Base-by-base conservation (phyloP, 768 basidiomycete genomes). In the Agrocybe praecox region DNA sequence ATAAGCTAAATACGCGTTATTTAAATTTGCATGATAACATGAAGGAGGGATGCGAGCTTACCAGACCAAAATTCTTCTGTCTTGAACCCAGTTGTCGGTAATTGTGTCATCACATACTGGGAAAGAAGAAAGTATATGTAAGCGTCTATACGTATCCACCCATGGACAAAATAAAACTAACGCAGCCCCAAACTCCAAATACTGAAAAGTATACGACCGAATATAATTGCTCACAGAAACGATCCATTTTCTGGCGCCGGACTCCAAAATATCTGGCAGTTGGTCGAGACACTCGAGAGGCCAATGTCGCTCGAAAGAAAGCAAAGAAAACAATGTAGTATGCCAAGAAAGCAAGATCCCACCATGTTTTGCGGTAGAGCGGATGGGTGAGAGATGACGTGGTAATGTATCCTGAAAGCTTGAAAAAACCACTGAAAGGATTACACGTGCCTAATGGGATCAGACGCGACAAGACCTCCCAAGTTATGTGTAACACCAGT, bases 21-120 rank as follows among this genome's bases (percentile, higher is more conserved):
- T 15, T 40, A 12, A 40, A n/a, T 40, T 40, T n/a, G n/a, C 12
- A 14, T 4, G 14, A 40, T 3, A 40, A n/a, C 12, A n/a, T 29
- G n/a, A 14, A 6, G 36, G 14, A 40, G n/a, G n/a, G 36, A n/a
- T 6, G n/a, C 4, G 14, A 15, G n/a, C 75, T 21, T 40, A 40
- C 36, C 5, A 40, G n/a, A 3, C 36, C 36, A 40, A n/a, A 40
- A 40, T 14, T 40, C 36, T n/a, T 40, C 36, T 12, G 36, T 40
- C 14, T 40, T 40, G 14, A 40, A 40, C 5, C 36, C 36, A 15
- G 36, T 4, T 15, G 36, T 40, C 5, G 36, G 36, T 14, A 40
- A 14, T 40, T 40, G 36, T n/a, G 12, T 3, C 36, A 40, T 40
- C n/a, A 40, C 12, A 14, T 12, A 12, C 36, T 23, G 29, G 29